Conservation (phyloP, 129 eudicot species). For the Artemisia argyi region DNA sequence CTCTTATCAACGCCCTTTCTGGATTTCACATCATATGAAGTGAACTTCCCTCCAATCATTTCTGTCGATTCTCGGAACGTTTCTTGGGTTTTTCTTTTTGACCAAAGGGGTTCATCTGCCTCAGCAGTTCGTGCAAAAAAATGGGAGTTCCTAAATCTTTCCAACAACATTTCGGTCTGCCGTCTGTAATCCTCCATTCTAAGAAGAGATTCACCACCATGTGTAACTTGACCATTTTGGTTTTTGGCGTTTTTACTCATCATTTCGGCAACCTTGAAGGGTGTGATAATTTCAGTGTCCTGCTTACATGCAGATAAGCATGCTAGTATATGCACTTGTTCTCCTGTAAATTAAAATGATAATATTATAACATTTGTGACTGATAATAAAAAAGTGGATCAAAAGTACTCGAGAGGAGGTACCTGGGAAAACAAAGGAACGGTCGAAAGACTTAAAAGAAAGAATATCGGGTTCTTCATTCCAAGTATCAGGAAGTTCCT, state of each 20-base stretch:
- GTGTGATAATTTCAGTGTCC: conserved; percentile 85
- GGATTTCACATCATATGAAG: conserved; percentile 25
- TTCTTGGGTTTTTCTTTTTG: conserved; percentile 57
- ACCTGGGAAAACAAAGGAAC: conserved; percentile 94
- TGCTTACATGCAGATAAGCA: conserved; percentile 82
- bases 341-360: conserved; percentile 53
- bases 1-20: conserved; percentile 10
- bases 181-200: conserved; percentile 84
- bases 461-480: conserved; percentile 61
- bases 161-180: conserved; percentile 76
- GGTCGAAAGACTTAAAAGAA: conserved; percentile 73
- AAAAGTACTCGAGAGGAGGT: conserved; percentile 12
- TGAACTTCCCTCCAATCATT: conserved; percentile 40
- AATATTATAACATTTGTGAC: not conserved
- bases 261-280: conserved; percentile 93
- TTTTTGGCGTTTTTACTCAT: conserved; percentile 63
- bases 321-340: conserved; percentile 80
- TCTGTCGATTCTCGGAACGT: conserved; percentile 46
- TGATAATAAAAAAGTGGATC: not conserved
- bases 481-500: conserved; percentile 83
- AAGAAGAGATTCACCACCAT: conserved; percentile 75
- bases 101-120: conserved; percentile 86
- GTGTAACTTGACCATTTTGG: conserved; percentile 53
- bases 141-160: conserved; percentile 72
- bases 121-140: conserved; percentile 86